Evolutionary conservation across 2,329 filamentous ascomycete species (phyloP), one percentile per base, ranked within the genome.

Genomic region (Blastomyces parvus): DNA sequence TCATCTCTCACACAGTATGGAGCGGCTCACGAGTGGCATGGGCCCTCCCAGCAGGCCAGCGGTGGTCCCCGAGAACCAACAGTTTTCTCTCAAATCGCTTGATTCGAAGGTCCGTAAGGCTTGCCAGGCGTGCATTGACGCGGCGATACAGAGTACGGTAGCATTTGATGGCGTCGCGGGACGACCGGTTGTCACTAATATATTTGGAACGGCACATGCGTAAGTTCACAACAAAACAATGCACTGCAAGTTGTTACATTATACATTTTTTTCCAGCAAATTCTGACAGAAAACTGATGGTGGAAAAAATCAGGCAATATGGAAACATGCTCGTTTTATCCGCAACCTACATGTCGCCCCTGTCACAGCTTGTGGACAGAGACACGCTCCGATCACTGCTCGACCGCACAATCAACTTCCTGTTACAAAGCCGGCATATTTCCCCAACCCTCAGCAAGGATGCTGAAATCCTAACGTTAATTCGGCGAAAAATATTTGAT

Each of bases 121-220:
- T 65, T 87, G 86, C 17, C 75, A 76, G 59, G 81, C 74, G 40
- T 91, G 88, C 64, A 83, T 94, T 63, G 79, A 85, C 53, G 89
- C 91, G 7, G 85, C 96, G 0, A 86, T 96, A 61, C 82, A 88
- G 71, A 97, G 93, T 73, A 97, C 93, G 0, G 83, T 86, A 62
- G 90, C 91, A 0, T 96, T 97, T 72, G 84, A 89, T 72, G 81
- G 81, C 1, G 80, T 84, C 19, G 76, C 74, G 33, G 78, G 83
- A 65, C 84, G 91, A 38, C 85, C 89, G 9, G 88, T 97, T 60
- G 87, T 97, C 62, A 97, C 93, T n/a, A 97, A 97, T 70, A 87
- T 96, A 30, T 96, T 96, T 76, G 92, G 93, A 61, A 97, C 93
- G 22, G 89, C 91, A 66, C 93, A 97, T 81, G 92, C 93, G 90